Evolutionary conservation across 768 basidiomycete species (phyloP).

Genomic region (Psilocybe cubensis): DNA sequence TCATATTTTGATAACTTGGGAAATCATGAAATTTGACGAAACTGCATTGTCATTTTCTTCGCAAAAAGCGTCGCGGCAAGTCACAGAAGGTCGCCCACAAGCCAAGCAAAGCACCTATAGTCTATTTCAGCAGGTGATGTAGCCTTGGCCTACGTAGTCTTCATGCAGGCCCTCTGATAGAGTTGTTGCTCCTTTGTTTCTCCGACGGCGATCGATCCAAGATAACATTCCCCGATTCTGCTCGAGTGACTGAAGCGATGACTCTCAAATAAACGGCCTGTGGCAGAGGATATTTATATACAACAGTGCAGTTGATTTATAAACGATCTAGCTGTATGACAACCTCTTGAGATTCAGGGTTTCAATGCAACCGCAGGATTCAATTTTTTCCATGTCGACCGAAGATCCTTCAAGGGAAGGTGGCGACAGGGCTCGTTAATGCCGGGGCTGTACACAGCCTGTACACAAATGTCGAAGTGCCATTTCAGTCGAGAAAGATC

Average conservation of each 20-base stretch:
- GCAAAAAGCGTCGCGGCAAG: background rate
- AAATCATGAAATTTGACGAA: too few species aligned
- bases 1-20: background rate
- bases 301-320: background rate
- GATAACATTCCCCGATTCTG: background rate
- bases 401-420: background rate
- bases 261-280: too few species aligned
- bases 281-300: too few species aligned
- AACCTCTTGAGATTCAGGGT: background rate
- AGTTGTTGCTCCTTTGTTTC: constrained; percentile 1
- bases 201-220: background rate
- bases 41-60: too few species aligned
- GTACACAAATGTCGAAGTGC: background rate
- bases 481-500: background rate
- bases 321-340: background rate
- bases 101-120: background rate
- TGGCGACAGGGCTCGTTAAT: background rate
- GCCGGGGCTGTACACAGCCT: background rate
- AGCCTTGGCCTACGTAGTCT: background rate
- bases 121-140: background rate
- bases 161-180: background rate
- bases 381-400: background rate
- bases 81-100: background rate
- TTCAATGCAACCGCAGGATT: background rate
- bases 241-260: background rate